Evolutionary conservation across 148 eudicot genomes (phyloP), one percentile per base, ranked within the genome.

Genomic region (Rhododendron simsii): DNA sequence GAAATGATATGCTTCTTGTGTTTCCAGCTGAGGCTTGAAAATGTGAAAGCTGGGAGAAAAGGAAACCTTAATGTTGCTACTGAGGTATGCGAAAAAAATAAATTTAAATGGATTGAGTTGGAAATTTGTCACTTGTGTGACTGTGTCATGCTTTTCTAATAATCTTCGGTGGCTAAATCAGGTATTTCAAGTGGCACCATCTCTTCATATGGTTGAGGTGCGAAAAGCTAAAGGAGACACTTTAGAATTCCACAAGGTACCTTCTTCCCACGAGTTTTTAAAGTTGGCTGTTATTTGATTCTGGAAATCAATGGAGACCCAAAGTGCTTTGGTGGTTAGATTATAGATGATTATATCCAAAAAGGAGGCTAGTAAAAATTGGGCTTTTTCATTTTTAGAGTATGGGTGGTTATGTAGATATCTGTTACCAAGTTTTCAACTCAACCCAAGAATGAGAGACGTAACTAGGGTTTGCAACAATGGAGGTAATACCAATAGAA

Each of bases 221-320:
- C 92, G 98, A 78, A 97, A 97, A 89, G 94, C 99, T 61, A 97
- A 95, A 87, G 99, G 99, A 81, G 99, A 97, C 89, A 97, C 99
- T 84, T 91, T 97, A 86, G 99, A 97, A 81, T 97, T 97, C 87
- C 99, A 97, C 84, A 97, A 94, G 99, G 99, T 94, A 87, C 10
- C 48, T 12, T 71, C 57, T 82, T 80, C 75, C n/a, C 21, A 26
- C 47, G 1, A 33, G 3, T 12, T 48, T 71, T 83, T 83, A 14
- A 14, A 41, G 26, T 57, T 16, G 63, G 20, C 23, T 20, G 13
- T 80, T 50, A 47, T 26, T 51, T 51, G 15, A 44, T 33, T 33
- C 21, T 73, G 4, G 2, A 12, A 18, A 73, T 28, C 15, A 33
- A 73, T 30, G 77, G 21, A 73, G 77, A 30, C 28, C 69, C 26